Percentiles rank a stretch among this genome's conserved stretches.
Conservation (phyloP, 2,329 filamentous ascomycete species). For the Fusarium avenaceum region DNA sequence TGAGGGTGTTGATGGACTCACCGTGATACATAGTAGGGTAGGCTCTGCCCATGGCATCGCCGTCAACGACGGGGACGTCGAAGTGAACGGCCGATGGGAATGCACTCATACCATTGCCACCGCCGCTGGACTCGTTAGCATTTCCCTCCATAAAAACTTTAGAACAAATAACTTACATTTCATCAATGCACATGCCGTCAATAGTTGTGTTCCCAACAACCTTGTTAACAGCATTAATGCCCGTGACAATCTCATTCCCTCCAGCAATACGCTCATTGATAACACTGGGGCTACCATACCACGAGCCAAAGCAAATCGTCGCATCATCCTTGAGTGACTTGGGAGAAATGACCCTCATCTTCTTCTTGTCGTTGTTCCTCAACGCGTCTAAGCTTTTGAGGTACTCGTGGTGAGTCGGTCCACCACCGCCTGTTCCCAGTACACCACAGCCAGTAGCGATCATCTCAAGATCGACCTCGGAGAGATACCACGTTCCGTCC, state of each 20-base stretch:
- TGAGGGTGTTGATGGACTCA: not conserved
- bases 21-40: slow-evolving; percentile 57
- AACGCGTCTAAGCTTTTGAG: slow-evolving; percentile 58
- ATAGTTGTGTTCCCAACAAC: slow-evolving; percentile 52
- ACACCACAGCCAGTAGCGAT: slow-evolving; percentile 55
- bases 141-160: rapidly evolving
- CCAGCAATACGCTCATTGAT: slow-evolving; percentile 55
- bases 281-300: slow-evolving; percentile 61
- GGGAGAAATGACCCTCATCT: slow-evolving; percentile 59
- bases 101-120: slow-evolving; percentile 56
- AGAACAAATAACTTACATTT: slow-evolving; percentile 52
- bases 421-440: slow-evolving; percentile 56
- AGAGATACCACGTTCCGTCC: slow-evolving; percentile 54
- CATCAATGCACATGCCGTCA: slow-evolving; percentile 54
- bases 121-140: slow-evolving; percentile 49
- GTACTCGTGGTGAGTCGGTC: slow-evolving; percentile 58
- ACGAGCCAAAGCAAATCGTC: slow-evolving; percentile 59
- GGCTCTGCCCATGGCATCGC: slow-evolving; percentile 56
- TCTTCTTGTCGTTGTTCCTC: slow-evolving; percentile 50
- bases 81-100: slow-evolving; percentile 54
- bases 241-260: slow-evolving; percentile 55
- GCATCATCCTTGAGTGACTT: slow-evolving; percentile 55
- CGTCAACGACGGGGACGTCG: slow-evolving; percentile 56
- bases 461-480: slow-evolving; percentile 55
- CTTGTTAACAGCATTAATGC: slow-evolving; percentile 54